These are phyloP conservation scores for Leonotis leonurus DNA, from an alignment of 257 asterid species.

Conservation along the genomic window DNA sequence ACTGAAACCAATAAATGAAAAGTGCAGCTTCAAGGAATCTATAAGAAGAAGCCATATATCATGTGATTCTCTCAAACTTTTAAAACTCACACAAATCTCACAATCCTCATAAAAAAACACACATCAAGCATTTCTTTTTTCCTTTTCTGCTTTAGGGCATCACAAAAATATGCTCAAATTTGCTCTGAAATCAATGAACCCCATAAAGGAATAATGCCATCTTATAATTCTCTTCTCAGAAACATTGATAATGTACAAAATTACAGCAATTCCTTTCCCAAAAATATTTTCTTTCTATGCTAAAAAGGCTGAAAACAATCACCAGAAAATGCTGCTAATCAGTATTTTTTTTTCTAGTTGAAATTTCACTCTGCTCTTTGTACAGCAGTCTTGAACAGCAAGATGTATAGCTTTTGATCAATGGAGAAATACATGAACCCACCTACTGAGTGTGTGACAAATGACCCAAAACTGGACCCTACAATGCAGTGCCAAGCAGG, in stretches of 20 bases:
- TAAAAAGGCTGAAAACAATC: constrained; percentile 10
- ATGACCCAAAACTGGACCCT: constrained; percentile 83
- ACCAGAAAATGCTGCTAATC: constrained; percentile 7
- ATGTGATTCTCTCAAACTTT: neutral
- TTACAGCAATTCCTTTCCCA: constrained; percentile 17
- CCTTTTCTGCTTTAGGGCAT: neutral
- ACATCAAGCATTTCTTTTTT: neutral
- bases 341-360: neutral
- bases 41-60: constrained; percentile 8
- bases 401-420: constrained; percentile 71
- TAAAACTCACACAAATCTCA: neutral
- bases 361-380: constrained; percentile 50
- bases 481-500: constrained; percentile 93
- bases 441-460: constrained; percentile 81
- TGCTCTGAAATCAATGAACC: constrained; percentile 11
- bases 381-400: constrained; percentile 77
- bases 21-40: neutral
- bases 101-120: constrained; percentile 3
- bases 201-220: constrained; percentile 3
- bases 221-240: constrained; percentile 16
- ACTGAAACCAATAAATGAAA: constrained; percentile 12
- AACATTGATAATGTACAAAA: constrained; percentile 32
- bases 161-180: neutral
- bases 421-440: constrained; percentile 80
- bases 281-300: constrained; percentile 10